A percentile compares a stretch with the other conserved stretches of the same genome.
phyloP scores from a whole-genome alignment of 2,329 filamentous ascomycete genomes.

The Colletotrichum liaoningense region DNA sequence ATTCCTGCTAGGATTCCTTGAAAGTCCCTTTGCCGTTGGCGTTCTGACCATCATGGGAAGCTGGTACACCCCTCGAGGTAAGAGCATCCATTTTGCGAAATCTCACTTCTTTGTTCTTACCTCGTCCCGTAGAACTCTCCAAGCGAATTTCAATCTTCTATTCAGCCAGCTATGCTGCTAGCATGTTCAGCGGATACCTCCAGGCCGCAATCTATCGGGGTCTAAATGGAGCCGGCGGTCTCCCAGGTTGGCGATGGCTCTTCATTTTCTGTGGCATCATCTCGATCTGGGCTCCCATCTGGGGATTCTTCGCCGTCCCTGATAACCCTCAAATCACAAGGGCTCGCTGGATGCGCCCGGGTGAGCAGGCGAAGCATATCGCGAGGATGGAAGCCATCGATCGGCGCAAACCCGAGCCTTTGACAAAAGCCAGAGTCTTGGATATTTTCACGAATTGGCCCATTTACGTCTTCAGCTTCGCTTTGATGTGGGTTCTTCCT shows the following conservation, averaged over 20 bases:
- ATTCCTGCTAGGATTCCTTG: not conserved
- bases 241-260: slow-evolving; percentile 50
- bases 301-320: slow-evolving; percentile 38
- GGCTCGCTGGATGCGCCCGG: not conserved
- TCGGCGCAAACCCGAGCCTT: not conserved
- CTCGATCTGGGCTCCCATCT: slow-evolving; percentile 36
- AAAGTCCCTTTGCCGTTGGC: not conserved
- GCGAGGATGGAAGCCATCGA: not conserved
- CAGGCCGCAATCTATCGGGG: not conserved
- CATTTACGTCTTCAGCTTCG: not conserved
- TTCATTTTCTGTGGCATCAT: slow-evolving; percentile 51
- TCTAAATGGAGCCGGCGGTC: not conserved
- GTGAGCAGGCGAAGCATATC: not conserved
- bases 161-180: not conserved
- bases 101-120: not conserved
- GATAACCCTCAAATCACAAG: slow-evolving; percentile 13
- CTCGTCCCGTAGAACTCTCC: not conserved
- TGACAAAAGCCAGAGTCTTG: not conserved
- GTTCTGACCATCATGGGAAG: not conserved
- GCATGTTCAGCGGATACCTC: not conserved
- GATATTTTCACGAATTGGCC: not conserved
- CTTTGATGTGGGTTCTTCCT: not conserved
- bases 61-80: not conserved
- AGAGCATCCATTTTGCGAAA: not conserved
- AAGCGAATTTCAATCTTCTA: not conserved